Conservation (phyloP, 768 basidiomycete genomes). For the Xerocomellus amylosporus region DNA sequence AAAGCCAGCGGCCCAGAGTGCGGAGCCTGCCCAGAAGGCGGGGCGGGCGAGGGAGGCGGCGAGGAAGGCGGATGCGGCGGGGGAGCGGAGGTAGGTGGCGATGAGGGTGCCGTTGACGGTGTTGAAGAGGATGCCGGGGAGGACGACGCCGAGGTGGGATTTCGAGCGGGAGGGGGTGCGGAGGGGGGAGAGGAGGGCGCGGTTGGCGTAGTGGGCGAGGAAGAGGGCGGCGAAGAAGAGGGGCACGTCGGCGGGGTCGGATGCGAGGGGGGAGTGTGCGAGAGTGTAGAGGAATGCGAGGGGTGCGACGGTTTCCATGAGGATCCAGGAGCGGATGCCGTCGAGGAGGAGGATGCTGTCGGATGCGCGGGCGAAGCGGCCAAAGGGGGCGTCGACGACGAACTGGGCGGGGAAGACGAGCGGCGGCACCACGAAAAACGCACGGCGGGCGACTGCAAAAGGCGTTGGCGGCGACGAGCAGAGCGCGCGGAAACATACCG, state of each 20-base stretch:
- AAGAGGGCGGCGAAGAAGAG: constrained; percentile 56
- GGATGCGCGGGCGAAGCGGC: constrained; percentile 57
- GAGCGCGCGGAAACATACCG: constrained; percentile 5
- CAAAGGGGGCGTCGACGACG: constrained; percentile 74
- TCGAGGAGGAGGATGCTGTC: constrained; percentile 53
- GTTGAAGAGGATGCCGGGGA: constrained; percentile 65
- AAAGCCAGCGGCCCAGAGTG: constrained; percentile 70
- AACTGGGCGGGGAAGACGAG: constrained; percentile 40
- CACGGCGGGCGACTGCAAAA: constrained; percentile 38
- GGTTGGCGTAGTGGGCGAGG: constrained; percentile 79
- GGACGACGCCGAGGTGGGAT: constrained; percentile 63
- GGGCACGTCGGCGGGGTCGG: constrained; percentile 33
- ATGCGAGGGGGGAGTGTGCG: constrained; percentile 47
- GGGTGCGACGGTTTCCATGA: constrained; percentile 73
- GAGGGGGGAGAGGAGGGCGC: constrained; percentile 75
- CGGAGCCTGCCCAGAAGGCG: constrained; percentile 61
- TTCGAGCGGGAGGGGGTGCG: constrained; percentile 78
- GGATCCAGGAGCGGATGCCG: constrained; percentile 66
- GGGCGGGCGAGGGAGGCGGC: constrained; percentile 31
- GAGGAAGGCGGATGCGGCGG: constrained; percentile 46
- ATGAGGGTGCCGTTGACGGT: constrained; percentile 65
- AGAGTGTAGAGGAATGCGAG: constrained; percentile 50
- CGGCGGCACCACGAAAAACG: constrained; percentile 43
- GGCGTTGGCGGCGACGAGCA: neutral
- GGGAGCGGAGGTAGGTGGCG: constrained; percentile 67